phyloP scores from a whole-genome alignment of 129 eudicot genomes.

The Flaveria robusta region DNA sequence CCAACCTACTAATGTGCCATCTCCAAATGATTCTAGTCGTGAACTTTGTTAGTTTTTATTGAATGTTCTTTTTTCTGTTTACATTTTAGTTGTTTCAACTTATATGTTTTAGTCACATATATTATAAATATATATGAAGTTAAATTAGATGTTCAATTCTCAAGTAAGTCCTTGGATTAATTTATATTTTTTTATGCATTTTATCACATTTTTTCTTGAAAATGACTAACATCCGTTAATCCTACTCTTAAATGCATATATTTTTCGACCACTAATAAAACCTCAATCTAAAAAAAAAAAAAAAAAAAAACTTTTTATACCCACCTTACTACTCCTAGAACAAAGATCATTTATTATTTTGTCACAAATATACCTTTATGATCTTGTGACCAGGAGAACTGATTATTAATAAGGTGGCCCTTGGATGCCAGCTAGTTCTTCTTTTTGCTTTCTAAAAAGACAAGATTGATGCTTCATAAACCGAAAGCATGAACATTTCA shows the following conservation, averaged over 20 bases:
- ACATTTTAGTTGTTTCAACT: slow-evolving; percentile 7
- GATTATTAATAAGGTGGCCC: neutral
- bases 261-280: no score
- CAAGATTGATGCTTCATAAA: slow-evolving; percentile 2
- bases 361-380: neutral
- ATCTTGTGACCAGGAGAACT: slow-evolving; percentile 12
- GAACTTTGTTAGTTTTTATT: slow-evolving; percentile 35
- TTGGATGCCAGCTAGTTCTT: slow-evolving; percentile 32
- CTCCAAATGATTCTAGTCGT: slow-evolving; percentile 32
- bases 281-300: no score
- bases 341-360: no score
- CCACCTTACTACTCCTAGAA: no score
- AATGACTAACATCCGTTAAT: no score
- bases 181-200: neutral
- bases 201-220: neutral
- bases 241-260: no score
- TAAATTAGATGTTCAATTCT: neutral
- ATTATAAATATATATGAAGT: neutral
- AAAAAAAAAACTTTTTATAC: no score
- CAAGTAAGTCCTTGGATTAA: neutral
- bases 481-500: slow-evolving; percentile 32
- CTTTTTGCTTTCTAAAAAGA: slow-evolving; percentile 25
- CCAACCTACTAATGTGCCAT: slow-evolving; percentile 28
- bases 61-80: neutral
- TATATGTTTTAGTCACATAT: slow-evolving; percentile 1